Evolutionary conservation across 1,284 basidiomycete genomes (phyloP), one percentile per base, ranked within the genome.

Genomic region (Phlebopus sp.): DNA sequence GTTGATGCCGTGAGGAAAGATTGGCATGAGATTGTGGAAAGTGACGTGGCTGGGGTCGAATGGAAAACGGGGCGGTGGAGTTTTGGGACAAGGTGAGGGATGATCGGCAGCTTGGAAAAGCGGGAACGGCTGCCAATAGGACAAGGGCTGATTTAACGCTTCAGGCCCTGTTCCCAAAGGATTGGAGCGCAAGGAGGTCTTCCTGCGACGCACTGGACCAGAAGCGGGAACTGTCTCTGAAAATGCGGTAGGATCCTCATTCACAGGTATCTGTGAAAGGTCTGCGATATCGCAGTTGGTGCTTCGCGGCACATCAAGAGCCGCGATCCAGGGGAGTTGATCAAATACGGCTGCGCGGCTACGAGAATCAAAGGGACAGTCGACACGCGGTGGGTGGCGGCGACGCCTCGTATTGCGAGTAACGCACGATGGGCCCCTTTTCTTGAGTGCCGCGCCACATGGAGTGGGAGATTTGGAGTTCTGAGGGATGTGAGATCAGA

Each of bases 1-100:
- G 39, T 52, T 50, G 53, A 52, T 32, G 36, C 55, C 65, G 32
- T 52, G 54, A 42, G 67, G 65, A 52, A 75, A 69, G 47, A 80
- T 69, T 34, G 81, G 82, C 80, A 84, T 83, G 57, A 84, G 75
- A 55, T 80, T 72, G 62, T 71, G 73, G 54, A 84, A 84, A 25
- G 73, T 69, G 54, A 79, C 70, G 52, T 66, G 70, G 45, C 75
- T 73, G 10, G 75, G 76, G 54, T 72, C 67, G 54, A 69, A 64
- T 27, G 56, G 51, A 21, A 74, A 62, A 30, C 64, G 69, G 41
- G 74, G 67, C 30, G 58, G 63, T 13, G 75, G 77, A 21, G 78
- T 78, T 50, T 59, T 64, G 47, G 73, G 69, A 57, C 56, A 46
- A 35, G 54, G 47, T 30, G 51, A 47, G 51, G 56, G 37, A 48